Evolutionary conservation across 768 basidiomycete genomes (phyloP), one percentile per base, ranked within the genome.

Genomic region (Lepiota brunneoincarnata): DNA sequence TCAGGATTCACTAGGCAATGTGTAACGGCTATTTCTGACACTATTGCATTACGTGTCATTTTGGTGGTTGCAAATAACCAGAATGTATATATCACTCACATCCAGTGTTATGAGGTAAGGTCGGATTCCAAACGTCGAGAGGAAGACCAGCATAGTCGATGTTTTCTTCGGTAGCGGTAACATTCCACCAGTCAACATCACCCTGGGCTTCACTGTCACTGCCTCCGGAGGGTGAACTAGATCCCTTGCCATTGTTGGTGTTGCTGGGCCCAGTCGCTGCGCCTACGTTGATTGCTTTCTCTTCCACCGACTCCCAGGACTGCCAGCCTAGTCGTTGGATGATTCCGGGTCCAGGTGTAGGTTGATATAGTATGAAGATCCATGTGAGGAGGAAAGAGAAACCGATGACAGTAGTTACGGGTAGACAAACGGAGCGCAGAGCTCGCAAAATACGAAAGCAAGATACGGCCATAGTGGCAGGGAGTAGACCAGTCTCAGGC

Each of bases 301-400:
- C 55, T 12, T 56, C 58, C 0, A 93, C 75, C 2, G 79, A 63
- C 40, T 90, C 93, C 91, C 91, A 96, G 6, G 87, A 78, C 62
- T 95, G 93, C 93, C 93, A 95, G 24, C 92, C 92, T 17, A 97
- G 73, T 41, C 81, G 78, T 62, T 92, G 89, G 12, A 77, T 65
- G 12, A 77, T 66, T 1, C 89, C 89, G 15, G 89, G 89, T 2
- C 89, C 89, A 1, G 76, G 75, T 9, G 79, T 81, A 2, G 89
- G 90, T 65, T 91, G 89, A 62, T 92, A 88, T 28, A 96, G 82
- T 18, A 93, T 73, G 63, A 92, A 91, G 31, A 91, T 71, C 65
- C 86, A 88, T 1, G 84, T 81, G 50, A 95, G 85, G 39, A 91
- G 74, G 53, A 78, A 79, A 14, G 83, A 82, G 70, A 96, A 89